Conservation (phyloP, 1,284 basidiomycete genomes). For the Trametes hirsuta region DNA sequence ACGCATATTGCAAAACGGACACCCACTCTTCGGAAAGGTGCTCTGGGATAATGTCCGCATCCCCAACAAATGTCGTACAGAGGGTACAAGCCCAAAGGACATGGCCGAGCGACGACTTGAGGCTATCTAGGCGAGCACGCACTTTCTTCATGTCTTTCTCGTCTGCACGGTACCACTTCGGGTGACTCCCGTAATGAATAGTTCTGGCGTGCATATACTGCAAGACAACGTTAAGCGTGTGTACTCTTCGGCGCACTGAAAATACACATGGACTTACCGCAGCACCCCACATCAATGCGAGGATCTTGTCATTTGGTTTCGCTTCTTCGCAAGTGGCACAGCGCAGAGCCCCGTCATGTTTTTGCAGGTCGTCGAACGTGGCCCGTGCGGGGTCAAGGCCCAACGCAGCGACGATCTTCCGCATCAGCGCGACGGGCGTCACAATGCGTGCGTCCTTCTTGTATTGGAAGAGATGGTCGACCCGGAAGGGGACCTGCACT, state of each 20-base stretch:
- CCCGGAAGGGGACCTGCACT: neutral
- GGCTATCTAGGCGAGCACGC: neutral
- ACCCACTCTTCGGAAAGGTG: no score
- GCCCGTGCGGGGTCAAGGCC: conserved; percentile 1
- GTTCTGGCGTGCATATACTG: neutral
- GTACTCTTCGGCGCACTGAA: neutral
- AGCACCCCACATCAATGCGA: neutral
- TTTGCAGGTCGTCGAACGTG: neutral
- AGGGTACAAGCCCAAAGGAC: neutral
- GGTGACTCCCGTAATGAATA: neutral
- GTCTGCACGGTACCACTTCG: neutral
- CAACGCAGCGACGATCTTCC: neutral
- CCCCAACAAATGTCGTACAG: neutral
- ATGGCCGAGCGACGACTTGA: no score
- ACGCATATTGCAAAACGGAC: no score
- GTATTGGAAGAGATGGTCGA: neutral
- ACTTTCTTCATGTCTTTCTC: neutral
- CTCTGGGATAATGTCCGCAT: neutral
- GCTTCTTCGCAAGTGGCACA: neutral
- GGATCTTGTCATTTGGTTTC: neutral
- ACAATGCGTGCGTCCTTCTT: neutral
- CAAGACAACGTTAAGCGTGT: neutral
- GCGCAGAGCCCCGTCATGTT: neutral
- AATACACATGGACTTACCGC: neutral
- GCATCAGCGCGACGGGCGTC: neutral